phyloP scores from a whole-genome alignment of 2,329 filamentous ascomycete species.

The Fusarium sororula region DNA sequence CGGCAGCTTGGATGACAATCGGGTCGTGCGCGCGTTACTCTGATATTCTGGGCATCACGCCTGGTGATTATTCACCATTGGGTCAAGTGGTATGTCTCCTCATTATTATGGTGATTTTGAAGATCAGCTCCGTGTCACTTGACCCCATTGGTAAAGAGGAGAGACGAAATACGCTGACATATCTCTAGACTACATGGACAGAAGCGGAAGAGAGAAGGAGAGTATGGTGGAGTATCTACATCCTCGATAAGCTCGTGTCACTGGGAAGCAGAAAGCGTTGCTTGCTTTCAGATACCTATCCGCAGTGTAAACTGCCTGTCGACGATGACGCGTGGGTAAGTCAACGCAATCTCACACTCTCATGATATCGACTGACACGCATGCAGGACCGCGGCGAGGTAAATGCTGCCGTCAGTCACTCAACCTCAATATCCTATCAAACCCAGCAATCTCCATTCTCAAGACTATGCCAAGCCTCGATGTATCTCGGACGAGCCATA shows the following conservation, averaged over 20 bases:
- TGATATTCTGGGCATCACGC: background rate
- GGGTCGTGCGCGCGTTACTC: background rate
- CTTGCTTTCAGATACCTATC: accelerated
- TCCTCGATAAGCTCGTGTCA: background rate
- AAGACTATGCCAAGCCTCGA: background rate
- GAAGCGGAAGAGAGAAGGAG: background rate
- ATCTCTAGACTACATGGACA: background rate
- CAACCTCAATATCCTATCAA: background rate
- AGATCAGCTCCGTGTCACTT: too few relatives aligned
- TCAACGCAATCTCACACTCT: too few relatives aligned
- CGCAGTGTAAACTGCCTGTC: background rate
- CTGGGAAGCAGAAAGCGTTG: background rate
- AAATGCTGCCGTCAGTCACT: background rate
- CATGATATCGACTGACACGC: accelerated
- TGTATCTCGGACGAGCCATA: background rate
- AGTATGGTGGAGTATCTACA: background rate
- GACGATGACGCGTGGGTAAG: background rate
- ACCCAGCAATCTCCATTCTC: accelerated
- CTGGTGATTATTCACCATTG: background rate
- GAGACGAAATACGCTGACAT: background rate
- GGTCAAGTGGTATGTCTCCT: background rate
- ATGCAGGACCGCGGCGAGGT: background rate
- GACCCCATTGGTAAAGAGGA: too few relatives aligned
- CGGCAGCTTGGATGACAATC: background rate
- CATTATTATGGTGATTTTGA: too few relatives aligned